These are phyloP conservation scores for Eucalyptus lansdowneana DNA, from an alignment of 345 rosid species.

Conservation along the genomic window DNA sequence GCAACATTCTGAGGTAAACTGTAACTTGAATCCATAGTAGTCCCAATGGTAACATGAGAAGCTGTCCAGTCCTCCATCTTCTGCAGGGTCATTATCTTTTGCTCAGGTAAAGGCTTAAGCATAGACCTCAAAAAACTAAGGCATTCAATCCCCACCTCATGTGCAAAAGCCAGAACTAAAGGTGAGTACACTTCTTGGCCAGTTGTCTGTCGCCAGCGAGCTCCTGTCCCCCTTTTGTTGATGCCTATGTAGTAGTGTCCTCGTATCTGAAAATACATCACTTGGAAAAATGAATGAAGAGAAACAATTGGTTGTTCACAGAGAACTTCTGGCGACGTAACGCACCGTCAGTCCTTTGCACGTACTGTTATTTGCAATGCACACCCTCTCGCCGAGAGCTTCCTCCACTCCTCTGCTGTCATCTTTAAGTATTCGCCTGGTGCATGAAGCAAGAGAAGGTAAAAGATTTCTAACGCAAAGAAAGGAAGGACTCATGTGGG, in stretches of 20 bases:
- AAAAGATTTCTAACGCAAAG: not conserved
- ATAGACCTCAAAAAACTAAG: not conserved
- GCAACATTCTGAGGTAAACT: slow-evolving; percentile 70
- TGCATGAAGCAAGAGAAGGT: not conserved
- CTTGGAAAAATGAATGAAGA: not conserved
- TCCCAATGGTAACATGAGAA: slow-evolving; percentile 23
- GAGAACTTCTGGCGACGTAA: not conserved
- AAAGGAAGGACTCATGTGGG: not conserved
- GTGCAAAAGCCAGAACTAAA: slow-evolving; percentile 58
- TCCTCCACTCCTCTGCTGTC: slow-evolving; percentile 48
- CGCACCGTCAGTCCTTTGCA: slow-evolving; percentile 69
- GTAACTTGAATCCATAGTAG: slow-evolving; percentile 52
- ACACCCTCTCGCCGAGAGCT: slow-evolving; percentile 49
- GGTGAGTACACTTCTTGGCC: slow-evolving; percentile 81
- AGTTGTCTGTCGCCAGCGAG: slow-evolving; percentile 62
- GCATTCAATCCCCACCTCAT: slow-evolving; percentile 28
- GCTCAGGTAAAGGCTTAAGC: not conserved
- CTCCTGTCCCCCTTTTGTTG: slow-evolving; percentile 44
- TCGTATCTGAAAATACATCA: slow-evolving; percentile 30
- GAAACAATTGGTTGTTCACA: not conserved
- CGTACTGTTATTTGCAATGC: slow-evolving; percentile 2
- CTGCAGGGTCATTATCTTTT: not conserved
- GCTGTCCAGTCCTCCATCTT: slow-evolving; percentile 39
- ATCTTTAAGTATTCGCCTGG: slow-evolving; percentile 32
- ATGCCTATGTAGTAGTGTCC: slow-evolving; percentile 68